A percentile compares a stretch with the other conserved stretches of the same genome.
Conservation (phyloP, 2,329 filamentous ascomycete species). For the Sporothrix dimorphospora region DNA sequence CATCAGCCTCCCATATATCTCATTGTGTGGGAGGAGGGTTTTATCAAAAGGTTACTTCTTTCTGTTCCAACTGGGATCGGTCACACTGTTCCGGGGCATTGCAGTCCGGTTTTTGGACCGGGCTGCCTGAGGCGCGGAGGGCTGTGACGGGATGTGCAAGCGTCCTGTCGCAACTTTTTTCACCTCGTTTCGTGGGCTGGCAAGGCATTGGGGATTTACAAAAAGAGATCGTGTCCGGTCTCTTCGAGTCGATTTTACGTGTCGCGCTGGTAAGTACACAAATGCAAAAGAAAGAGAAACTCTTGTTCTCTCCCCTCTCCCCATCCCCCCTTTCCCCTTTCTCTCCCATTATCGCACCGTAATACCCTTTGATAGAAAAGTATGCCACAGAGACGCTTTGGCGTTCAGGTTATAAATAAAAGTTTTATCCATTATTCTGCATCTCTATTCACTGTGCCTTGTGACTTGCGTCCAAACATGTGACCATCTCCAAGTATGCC, state of each 20-base stretch:
- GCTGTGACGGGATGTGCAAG: background rate
- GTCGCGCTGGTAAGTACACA: slow-evolving; percentile 31
- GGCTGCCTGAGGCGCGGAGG: background rate
- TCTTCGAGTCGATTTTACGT: slow-evolving; percentile 19
- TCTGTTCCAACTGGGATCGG: slow-evolving; percentile 15
- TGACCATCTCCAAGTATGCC: background rate
- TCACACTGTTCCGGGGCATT: slow-evolving; percentile 18
- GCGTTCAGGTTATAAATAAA: slow-evolving; percentile 12
- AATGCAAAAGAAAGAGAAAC: background rate
- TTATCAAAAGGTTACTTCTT: slow-evolving; percentile 1
- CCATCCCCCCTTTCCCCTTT: background rate
- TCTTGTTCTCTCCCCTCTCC: slow-evolving; percentile 1
- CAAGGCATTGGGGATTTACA: slow-evolving; percentile 29
- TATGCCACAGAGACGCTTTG: background rate
- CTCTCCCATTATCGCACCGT: background rate
- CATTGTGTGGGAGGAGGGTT: background rate
- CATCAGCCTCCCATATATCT: background rate
- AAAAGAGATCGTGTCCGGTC: background rate
- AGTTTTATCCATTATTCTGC: background rate
- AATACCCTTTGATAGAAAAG: slow-evolving; percentile 11
- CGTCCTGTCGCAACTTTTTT: background rate
- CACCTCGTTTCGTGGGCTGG: slow-evolving; percentile 24
- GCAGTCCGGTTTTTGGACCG: background rate
- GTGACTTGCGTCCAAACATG: background rate
- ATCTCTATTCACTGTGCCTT: background rate